Conservation (phyloP, 768 basidiomycete genomes). For the Lentinula raphanica region DNA sequence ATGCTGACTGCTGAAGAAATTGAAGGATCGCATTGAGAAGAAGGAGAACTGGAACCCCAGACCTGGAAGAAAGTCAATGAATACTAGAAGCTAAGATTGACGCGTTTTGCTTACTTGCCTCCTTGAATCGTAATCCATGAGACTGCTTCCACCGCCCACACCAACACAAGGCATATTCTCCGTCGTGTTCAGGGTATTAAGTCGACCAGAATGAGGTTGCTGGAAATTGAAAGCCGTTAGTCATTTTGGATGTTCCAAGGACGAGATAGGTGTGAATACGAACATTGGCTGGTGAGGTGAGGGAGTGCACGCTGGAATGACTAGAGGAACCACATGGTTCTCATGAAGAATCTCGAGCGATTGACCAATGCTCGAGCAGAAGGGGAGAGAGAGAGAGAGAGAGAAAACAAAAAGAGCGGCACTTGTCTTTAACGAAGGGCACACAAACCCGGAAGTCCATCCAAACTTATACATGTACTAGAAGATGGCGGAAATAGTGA, state of each 20-base stretch:
- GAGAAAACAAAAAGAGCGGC: conserved; percentile 16
- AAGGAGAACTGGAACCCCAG: conserved; percentile 48
- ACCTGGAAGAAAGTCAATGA: conserved; percentile 36
- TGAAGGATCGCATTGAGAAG: conserved; percentile 55
- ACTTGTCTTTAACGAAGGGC: conserved; percentile 15
- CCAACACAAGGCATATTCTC: conserved; percentile 50
- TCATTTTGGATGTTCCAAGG: conserved; percentile 7
- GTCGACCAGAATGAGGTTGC: conserved; percentile 40
- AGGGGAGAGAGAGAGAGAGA: conserved; percentile 15
- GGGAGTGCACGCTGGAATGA: conserved; percentile 59
- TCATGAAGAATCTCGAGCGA: conserved; percentile 47
- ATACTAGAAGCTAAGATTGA: not conserved
- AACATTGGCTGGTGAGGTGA: conserved; percentile 57
- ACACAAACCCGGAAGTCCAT: conserved; percentile 5
- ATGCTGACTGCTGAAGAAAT: conserved; percentile 55
- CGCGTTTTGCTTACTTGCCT: conserved; percentile 52
- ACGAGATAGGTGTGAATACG: conserved; percentile 16
- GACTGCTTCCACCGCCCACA: conserved; percentile 38
- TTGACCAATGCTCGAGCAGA: conserved; percentile 15
- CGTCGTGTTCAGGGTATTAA: conserved; percentile 34
- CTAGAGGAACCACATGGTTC: conserved; percentile 70
- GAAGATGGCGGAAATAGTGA: conserved; percentile 7
- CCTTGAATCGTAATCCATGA: conserved; percentile 53
- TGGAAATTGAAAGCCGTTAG: not conserved
- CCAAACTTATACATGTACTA: conserved; percentile 2